A percentile compares a stretch with the other conserved stretches of the same genome.
These are phyloP conservation scores for Sodiomyces alkalinus DNA, from an alignment of 2,329 filamentous ascomycete species.

Conservation along the genomic window DNA sequence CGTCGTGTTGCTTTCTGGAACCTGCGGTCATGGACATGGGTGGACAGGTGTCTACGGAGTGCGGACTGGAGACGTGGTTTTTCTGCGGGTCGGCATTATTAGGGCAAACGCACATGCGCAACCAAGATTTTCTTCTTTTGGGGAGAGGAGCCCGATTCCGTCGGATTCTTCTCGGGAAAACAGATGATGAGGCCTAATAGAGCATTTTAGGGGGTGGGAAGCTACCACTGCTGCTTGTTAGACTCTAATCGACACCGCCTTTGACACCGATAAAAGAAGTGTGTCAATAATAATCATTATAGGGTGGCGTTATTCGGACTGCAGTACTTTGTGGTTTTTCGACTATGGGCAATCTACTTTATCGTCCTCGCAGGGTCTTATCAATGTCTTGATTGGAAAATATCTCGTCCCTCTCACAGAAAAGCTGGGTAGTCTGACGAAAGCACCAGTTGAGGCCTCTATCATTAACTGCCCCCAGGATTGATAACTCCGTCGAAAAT, in stretches of 20 bases:
- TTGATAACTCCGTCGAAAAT: no score
- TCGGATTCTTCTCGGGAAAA: slow-evolving; percentile 21
- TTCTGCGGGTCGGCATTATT: slow-evolving; percentile 34
- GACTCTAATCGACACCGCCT: slow-evolving; percentile 43
- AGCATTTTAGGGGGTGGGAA: slow-evolving; percentile 30
- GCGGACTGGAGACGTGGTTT: slow-evolving; percentile 38
- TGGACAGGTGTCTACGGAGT: slow-evolving; percentile 50
- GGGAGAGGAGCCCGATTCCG: slow-evolving; percentile 11
- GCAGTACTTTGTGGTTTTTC: no score
- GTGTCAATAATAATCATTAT: no score
- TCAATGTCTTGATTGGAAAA: no score
- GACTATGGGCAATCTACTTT: no score
- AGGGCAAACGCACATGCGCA: slow-evolving; percentile 23
- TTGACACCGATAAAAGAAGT: no score
- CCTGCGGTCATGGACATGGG: slow-evolving; percentile 29
- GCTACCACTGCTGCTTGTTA: slow-evolving; percentile 32
- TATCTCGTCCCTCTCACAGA: no score
- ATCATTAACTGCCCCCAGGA: no score
- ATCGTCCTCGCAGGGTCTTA: no score
- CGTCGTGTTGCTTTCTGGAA: slow-evolving; percentile 8
- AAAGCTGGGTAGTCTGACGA: no score
- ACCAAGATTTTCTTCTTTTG: slow-evolving; percentile 17
- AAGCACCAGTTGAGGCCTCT: no score
- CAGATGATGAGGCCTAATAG: slow-evolving; percentile 23
- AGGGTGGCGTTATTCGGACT: no score